phyloP scores from a whole-genome alignment of 352 stramenopile species.

The Phytophthora palmivora region DNA sequence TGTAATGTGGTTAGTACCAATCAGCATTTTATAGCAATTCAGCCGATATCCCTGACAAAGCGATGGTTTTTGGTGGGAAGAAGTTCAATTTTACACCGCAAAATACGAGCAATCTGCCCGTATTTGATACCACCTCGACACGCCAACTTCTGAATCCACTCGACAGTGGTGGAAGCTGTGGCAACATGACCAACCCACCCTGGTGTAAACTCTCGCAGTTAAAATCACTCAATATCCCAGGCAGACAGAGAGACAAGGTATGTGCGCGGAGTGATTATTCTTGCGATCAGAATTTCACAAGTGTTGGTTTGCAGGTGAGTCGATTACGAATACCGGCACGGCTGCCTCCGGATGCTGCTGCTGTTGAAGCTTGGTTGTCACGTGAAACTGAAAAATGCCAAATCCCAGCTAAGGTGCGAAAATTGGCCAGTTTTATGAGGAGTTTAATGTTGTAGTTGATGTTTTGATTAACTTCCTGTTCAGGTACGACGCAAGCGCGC shows the following conservation, averaged over 20 bases:
- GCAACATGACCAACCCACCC: not conserved
- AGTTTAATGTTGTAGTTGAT: slow-evolving; percentile 5
- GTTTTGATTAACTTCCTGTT: not conserved
- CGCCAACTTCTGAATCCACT: slow-evolving; percentile 20
- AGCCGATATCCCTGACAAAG: slow-evolving; percentile 72
- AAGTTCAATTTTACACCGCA: slow-evolving; percentile 67
- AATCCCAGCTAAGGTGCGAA: slow-evolving; percentile 35
- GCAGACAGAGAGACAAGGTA: slow-evolving; percentile 28
- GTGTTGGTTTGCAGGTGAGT: slow-evolving; percentile 27
- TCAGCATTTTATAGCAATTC: slow-evolving; percentile 60
- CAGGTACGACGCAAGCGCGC: slow-evolving; percentile 33
- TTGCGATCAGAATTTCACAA: slow-evolving; percentile 1
- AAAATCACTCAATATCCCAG: slow-evolving; percentile 1
- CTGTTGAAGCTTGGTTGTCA: slow-evolving; percentile 44
- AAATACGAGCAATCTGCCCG: slow-evolving; percentile 38
- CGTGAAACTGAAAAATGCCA: slow-evolving; percentile 9
- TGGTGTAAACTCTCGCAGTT: slow-evolving; percentile 39
- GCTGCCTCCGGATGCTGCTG: slow-evolving; percentile 41
- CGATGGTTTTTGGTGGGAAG: slow-evolving; percentile 77
- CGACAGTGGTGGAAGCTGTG: slow-evolving; percentile 3
- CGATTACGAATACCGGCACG: slow-evolving; percentile 50
- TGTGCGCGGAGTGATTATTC: not conserved
- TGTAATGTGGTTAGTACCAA: slow-evolving; percentile 45
- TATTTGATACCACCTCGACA: slow-evolving; percentile 54
- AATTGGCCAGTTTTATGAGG: not conserved